Evolutionary conservation across 768 basidiomycete genomes (phyloP), one percentile per base, ranked within the genome.

Genomic region (Hygrophoropsis aurantiaca): DNA sequence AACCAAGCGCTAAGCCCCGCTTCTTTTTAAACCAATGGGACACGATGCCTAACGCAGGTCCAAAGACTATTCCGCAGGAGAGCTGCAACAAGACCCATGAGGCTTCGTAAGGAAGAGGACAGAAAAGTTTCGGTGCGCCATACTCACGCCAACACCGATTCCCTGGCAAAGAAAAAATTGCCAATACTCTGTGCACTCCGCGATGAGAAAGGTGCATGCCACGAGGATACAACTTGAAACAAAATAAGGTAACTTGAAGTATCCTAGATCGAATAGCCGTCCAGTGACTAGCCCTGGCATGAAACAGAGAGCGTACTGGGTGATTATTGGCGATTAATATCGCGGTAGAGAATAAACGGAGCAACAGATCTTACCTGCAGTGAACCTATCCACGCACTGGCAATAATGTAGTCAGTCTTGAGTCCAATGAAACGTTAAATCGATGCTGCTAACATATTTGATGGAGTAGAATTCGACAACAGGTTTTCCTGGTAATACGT

Each of bases 361-460:
- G 40, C 24, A 20, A 26, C 38, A 41, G 19, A 18, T 49, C 56
- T 3, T 38, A 81, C 86, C 69, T 88, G 87, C 19, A 83, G 67
- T 1, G 87, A 90, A 5, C 88, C 87, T 26, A 90, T 90, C 87
- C 87, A 90, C 35, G 87, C 79, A 37, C 87, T 88, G 50, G 19
- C n/a, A 42, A 6, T 11, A n/a, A 6, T 27, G 54, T 26, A 52
- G 19, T 30, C 5, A 15, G 24, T 8, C 21, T 13, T 30, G 13
- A 20, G 35, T 18, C 18, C 20, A 39, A 23, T 1, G 23, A 21
- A 20, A 23, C 19, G 2, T 15, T 18, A 16, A n/a, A 10, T 33
- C 11, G 24, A 1, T 3, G 15, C 3, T 13, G 11, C 77, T 49
- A 59, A 85, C 85, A 87, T 88, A n/a, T 62, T 74, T 11, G 87